These are phyloP conservation scores for Theobroma cacao DNA, from an alignment of 345 rosid genomes.

Conservation along the genomic window DNA sequence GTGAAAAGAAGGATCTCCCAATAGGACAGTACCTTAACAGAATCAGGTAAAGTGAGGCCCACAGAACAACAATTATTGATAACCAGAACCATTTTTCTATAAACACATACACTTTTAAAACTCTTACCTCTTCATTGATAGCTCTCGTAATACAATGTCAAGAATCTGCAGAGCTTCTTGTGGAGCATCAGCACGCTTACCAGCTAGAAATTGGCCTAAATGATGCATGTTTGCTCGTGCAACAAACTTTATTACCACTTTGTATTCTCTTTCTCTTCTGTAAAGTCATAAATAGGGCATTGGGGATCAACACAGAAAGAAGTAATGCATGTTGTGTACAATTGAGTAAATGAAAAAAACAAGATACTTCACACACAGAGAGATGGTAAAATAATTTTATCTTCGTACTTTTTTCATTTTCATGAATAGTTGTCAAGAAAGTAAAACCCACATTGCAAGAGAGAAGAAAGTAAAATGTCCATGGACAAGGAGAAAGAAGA, in stretches of 20 bases:
- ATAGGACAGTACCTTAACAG: conserved; percentile 66
- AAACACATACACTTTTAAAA: background rate
- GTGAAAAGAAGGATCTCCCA: conserved; percentile 95
- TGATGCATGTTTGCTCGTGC: conserved; percentile 89
- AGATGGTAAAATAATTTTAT: background rate
- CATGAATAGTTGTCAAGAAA: conserved; percentile 7
- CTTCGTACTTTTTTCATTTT: background rate
- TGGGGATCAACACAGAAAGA: background rate
- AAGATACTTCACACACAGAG: background rate
- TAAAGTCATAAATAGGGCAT: conserved; percentile 14
- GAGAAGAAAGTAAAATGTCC: background rate
- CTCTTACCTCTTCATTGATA: conserved; percentile 68
- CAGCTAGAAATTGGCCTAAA: conserved; percentile 81
- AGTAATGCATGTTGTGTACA: background rate
- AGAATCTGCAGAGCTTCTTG: conserved; percentile 91
- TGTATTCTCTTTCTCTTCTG: conserved; percentile 82
- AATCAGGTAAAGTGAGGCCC: background rate
- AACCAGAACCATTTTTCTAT: background rate
- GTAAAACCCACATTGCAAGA: background rate
- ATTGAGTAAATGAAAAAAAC: background rate
- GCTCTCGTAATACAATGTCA: conserved; percentile 87
- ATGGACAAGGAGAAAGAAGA: background rate
- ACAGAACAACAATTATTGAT: background rate
- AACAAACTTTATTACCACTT: conserved; percentile 80
- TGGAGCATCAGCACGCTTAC: conserved; percentile 87